Percentiles rank a stretch among this genome's conserved stretches.
These are phyloP conservation scores for Stephania cephalantha DNA, from an alignment of 164 flowering plant species.

Conservation along the genomic window DNA sequence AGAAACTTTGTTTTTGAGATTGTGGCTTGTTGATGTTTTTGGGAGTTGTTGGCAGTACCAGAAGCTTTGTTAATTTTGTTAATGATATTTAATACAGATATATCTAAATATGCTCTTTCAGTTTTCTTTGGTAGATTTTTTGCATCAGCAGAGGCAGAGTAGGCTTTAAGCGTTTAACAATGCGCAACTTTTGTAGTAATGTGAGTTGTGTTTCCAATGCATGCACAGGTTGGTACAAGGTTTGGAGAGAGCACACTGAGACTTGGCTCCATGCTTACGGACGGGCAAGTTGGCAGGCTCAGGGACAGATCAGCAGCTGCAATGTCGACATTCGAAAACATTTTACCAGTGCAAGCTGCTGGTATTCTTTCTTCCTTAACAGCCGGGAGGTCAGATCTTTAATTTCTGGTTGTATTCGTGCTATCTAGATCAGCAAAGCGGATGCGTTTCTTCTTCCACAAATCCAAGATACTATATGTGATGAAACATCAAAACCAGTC, in stretches of 20 bases:
- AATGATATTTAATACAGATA: no score
- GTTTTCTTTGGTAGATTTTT: no score
- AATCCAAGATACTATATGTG: neutral
- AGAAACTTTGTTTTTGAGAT: no score
- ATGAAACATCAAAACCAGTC: neutral
- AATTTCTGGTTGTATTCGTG: constrained; percentile 12
- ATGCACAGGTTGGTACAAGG: constrained; percentile 87
- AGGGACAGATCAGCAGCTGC: constrained; percentile 73
- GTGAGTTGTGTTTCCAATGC: constrained; percentile 7
- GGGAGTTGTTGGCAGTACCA: no score
- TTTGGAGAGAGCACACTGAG: constrained; percentile 95
- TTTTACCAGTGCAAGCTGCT: constrained; percentile 89
- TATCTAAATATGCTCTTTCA: no score
- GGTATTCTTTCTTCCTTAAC: constrained; percentile 95
- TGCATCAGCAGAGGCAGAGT: no score
- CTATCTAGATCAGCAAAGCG: neutral
- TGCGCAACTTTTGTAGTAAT: neutral
- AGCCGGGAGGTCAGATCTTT: constrained; percentile 68
- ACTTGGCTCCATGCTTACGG: constrained; percentile 81
- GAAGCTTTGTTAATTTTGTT: no score
- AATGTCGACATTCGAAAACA: constrained; percentile 84
- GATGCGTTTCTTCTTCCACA: constrained; percentile 1
- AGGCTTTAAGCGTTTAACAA: no score
- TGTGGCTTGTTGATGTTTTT: no score
- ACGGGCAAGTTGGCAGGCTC: constrained; percentile 82